Evolutionary conservation across 805 yeast species (phyloP), one percentile per base, ranked within the genome.

Genomic region (Nematodospora valgi): DNA sequence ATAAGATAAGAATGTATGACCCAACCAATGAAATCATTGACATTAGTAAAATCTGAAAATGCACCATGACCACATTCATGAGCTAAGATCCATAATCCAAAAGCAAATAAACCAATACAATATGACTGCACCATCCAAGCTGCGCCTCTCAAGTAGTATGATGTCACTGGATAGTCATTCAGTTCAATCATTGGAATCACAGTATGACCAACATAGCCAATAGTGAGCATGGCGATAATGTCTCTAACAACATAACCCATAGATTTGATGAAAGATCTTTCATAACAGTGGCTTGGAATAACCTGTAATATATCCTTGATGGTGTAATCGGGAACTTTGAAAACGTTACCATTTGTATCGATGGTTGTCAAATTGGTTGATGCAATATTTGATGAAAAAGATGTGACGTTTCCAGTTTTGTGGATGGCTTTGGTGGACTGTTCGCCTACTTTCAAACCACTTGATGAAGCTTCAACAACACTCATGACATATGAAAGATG

Each of bases 11-110:
- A 74, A 52, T 77, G 82, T 32, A 77, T 54, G 19, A 73, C 67
- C 82, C 82, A 77, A 35, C 83, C 83, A 39, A 74, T 69, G 18
- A 68, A 51, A 51, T 76, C 80, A 48, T 77, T 77, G 34, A 77
- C 64, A 48, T 53, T 54, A 39, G 61, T 65, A 48, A 73, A 73
- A 46, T 76, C 79, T 24, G 77, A 69, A 51, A 77, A 77, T 13
- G 82, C 82, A 34, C 70, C 72, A 52, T 77, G 83, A 27, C 82
- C 82, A 63, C 82, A 77, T 57, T 76, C 81, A 52, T 76, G 82
- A 30, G 80, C 80, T 52, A 77, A 55, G 42, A 77, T 73, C 82
- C 82, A 77, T 34, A 76, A 54, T 28, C 83, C 82, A 38, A 74
- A 69, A 5, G 78, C 76, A 44, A 74, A 68, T 39, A 74, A 58